Evolutionary conservation across 805 yeast genomes (phyloP), one percentile per base, ranked within the genome.

Genomic region (Starmera dryadoides): DNA sequence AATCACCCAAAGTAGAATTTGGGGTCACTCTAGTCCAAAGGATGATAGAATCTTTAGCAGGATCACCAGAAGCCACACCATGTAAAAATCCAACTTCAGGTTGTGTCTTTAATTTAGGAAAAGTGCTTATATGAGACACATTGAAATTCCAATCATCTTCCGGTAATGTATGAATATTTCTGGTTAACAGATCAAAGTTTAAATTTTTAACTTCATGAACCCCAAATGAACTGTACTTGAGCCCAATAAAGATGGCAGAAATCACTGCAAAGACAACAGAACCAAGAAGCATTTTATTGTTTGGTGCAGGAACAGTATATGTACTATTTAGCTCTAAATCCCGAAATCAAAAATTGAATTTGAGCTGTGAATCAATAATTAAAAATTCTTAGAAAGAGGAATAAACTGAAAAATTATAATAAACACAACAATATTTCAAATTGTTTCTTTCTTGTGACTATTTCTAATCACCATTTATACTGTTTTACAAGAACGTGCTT

Each of bases 1-100:
- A 5, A 32, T 17, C 34, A 4, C 25, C 25, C 4, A 29, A 15
- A 25, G 12, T 25, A 21, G 18, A 17, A 8, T 15, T 25, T n/a
- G 53, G 48, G 4, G 53, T 44, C 33, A 50, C 23, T 32, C 56
- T 38, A 3, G 58, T 53, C 58, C 58, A 53, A 14, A 52, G 29
- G 21, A 53, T 48, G n/a, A 52, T 36, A 2, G 54, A 40, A 21
- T 40, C 36, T 3, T 34, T 23, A 6, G 47, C 37, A 10, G 58
- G 58, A 38, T 53, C 55, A 15, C 58, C 58, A 16, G 49, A 43
- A 8, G 55, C 56, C 4, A 53, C 43, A 11, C 56, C 56, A 30
- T 53, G 56, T 6, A 33, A 29, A 32, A 48, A 51, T 6, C 20
- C 19, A n/a, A 23, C 14, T 4, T 34, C 23, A 3, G 31, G 31